Evolutionary conservation across 805 yeast species (phyloP), one percentile per base, ranked within the genome.

Genomic region (Wickerhamomyces strasburgensis): DNA sequence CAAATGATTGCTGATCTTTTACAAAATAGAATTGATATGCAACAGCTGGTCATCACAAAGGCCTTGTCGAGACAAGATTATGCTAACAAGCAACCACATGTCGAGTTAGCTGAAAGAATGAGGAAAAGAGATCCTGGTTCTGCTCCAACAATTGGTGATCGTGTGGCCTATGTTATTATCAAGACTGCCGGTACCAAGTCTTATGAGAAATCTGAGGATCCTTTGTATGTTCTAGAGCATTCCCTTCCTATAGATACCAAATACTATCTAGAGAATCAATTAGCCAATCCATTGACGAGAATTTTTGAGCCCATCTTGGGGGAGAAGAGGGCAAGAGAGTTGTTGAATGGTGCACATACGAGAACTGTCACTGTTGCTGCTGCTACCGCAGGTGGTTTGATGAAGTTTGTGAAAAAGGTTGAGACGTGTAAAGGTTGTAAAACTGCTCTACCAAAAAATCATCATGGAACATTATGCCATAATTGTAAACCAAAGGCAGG

Each of bases 191-290:
- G 86, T 39, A 78, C 67, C 33, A 89, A 87, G 57, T 83, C 89
- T 45, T 94, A 89, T 61, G 96, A 90, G 49, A 88, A 93, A 61
- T 89, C 97, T 1, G 99, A 93, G 60, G 99, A 93, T 55, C 99
- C 99, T 2, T 64, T 90, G 23, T 93, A 77, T 49, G 98, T 89
- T 1, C 67, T 93, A 56, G 98, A 93, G 49, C 81, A 93, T 59
- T 86, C 93, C 15, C 64, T 93, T 37, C 95, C 96, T 5, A 87
- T 93, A 47, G 99, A 93, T 60, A 87, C 96, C 14, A 87, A 84
- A 49, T 93, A 93, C 56, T 93, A 93, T 53, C 65, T 93, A 56
- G 96, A 87, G 31, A 93, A 93, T 53, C 99, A 86, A 65, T 69
- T 93, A 33, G 73, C 95, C 26, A 93, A 93, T 38, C 99, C 99